Evolutionary conservation across 2,329 filamentous ascomycete genomes (phyloP), one percentile per base, ranked within the genome.

Genomic region (Graphilbum sp.): DNA sequence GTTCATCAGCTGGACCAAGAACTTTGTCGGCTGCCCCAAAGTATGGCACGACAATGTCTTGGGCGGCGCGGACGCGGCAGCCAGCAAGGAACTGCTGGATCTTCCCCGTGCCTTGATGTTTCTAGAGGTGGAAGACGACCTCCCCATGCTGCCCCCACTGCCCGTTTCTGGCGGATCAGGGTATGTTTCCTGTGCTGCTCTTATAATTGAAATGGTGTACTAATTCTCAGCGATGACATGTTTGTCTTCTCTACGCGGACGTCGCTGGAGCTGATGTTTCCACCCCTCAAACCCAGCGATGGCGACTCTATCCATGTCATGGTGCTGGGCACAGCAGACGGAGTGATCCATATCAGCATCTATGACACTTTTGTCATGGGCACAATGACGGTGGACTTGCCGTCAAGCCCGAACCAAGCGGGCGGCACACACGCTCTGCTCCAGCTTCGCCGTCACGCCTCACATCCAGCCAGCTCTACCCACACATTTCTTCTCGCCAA

Each of bases 351-450:
- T 51, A 63, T 92, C 16, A 83, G 76, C 47, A 84, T 93, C 35
- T 88, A 88, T 53, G 81, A 93, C 54, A 87, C 81, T 6, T 84
- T 93, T 49, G 69, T 81, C 42, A 78, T 92, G 41, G 83, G 85
- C 4, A 67, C 59, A 12, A 76, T 86, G 43, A 54, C 60, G 41
- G 65, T 67, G 40, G 67, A 62, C 21, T 52, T 55, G 2, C 60
- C 57, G 4, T 20, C 12, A 3, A 13, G 15, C 5, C 13, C 35
- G 5, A 12, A 20, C 16, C 31, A 32, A 9, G 17, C 21, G 1
- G 6, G 34, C 12, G 20, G 7, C 20, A 44, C 34, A 54, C 52
- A 50, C 45, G 45, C 29, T 37, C 43, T 36, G 39, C 36, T 47
- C 5, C 39, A 21, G 12, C 53, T 64, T 37, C 59, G 59, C 40